Conservation (phyloP, 371 early-diverging fungal species). For the Cokeromyces recurvatus region DNA sequence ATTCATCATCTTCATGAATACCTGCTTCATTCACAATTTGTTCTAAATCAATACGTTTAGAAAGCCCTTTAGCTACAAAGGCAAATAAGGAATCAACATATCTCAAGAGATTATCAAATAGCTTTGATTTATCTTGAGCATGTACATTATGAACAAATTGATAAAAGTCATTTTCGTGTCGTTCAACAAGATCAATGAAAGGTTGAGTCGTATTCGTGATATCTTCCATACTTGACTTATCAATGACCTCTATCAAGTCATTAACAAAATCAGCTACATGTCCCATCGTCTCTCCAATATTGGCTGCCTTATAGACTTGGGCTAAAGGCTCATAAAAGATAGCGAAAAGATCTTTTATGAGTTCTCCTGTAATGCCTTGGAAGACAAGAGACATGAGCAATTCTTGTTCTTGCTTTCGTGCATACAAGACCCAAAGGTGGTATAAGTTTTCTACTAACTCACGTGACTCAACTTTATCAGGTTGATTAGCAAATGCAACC, state of each 20-base stretch:
- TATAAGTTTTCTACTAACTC: slow-evolving; percentile 39
- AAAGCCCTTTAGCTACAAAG: slow-evolving; percentile 27
- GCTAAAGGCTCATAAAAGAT: slow-evolving; percentile 65
- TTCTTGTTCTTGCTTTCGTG: slow-evolving; percentile 55
- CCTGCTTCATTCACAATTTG: slow-evolving; percentile 14
- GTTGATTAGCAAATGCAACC: slow-evolving; percentile 26
- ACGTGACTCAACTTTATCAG: slow-evolving; percentile 14
- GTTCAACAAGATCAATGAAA: slow-evolving; percentile 44
- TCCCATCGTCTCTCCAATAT: slow-evolving; percentile 56
- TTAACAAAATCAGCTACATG: slow-evolving; percentile 55
- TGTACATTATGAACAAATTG: slow-evolving; percentile 60
- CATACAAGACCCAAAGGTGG: slow-evolving; percentile 44
- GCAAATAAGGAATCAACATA: slow-evolving; percentile 33
- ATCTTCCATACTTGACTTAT: slow-evolving; percentile 35
- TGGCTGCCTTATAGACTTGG: slow-evolving; percentile 63
- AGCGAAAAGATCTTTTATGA: slow-evolving; percentile 57
- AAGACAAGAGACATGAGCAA: slow-evolving; percentile 51
- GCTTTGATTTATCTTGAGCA: slow-evolving; percentile 37
- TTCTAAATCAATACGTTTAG: slow-evolving; percentile 21
- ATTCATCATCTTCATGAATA: slow-evolving; percentile 5
- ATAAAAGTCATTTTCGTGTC: slow-evolving; percentile 56
- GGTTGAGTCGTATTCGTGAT: slow-evolving; percentile 33
- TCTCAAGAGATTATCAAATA: slow-evolving; percentile 36
- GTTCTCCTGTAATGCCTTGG: slow-evolving; percentile 61
- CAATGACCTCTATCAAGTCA: slow-evolving; percentile 54